Conservation (phyloP, 1,284 basidiomycete genomes). For the Erythrobasidium hasegawianum region DNA sequence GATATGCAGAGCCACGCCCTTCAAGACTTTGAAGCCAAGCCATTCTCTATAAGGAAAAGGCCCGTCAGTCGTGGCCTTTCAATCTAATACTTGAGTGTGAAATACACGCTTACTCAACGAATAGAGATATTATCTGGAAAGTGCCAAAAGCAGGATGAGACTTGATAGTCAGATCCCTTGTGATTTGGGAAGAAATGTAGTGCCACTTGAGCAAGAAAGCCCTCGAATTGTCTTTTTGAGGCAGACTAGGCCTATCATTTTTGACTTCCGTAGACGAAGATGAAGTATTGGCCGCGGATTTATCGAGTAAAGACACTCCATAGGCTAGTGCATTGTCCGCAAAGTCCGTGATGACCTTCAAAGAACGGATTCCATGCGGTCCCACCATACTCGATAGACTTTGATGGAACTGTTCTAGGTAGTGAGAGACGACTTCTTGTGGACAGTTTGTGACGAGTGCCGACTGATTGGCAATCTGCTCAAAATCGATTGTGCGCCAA, state of each 20-base stretch:
- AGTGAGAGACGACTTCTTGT: slow-evolving; percentile 7
- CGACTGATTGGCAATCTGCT: slow-evolving; percentile 24
- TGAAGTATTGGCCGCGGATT: too few species aligned
- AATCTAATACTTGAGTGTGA: too few species aligned
- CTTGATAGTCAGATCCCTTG: slow-evolving; percentile 40
- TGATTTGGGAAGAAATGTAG: slow-evolving; percentile 39
- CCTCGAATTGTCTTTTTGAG: background rate
- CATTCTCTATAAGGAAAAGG: slow-evolving; percentile 35
- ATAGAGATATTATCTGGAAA: slow-evolving; percentile 41
- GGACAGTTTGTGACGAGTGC: slow-evolving; percentile 24
- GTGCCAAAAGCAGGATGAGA: slow-evolving; percentile 39
- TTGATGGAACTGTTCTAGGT: slow-evolving; percentile 6
- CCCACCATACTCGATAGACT: background rate
- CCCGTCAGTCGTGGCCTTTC: too few species aligned
- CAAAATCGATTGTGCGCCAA: slow-evolving; percentile 24
- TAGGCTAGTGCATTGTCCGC: slow-evolving; percentile 35
- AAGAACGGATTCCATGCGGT: background rate
- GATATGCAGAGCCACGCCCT: slow-evolving; percentile 36
- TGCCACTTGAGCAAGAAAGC: slow-evolving; percentile 28
- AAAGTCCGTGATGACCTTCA: slow-evolving; percentile 1
- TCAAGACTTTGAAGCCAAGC: slow-evolving; percentile 38
- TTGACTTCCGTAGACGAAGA: too few species aligned
- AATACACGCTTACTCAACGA: slow-evolving; percentile 39
- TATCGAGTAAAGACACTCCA: slow-evolving; percentile 21
- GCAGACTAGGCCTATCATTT: background rate